Conservation (phyloP, 2,329 filamentous ascomycete genomes). For the Scedosporium apiospermum region DNA sequence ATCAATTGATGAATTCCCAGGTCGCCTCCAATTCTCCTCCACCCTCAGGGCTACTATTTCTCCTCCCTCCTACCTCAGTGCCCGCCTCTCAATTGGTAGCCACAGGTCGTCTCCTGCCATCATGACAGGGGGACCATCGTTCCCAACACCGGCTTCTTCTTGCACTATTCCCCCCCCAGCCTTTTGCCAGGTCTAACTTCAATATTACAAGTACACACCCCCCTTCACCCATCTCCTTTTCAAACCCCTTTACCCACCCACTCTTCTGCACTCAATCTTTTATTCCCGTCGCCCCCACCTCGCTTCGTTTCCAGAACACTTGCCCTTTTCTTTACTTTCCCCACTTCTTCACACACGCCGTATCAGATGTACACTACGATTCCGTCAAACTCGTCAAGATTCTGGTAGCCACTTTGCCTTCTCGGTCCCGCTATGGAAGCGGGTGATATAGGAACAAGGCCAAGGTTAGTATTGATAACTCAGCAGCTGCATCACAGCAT, state of each 20-base stretch:
- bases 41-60: too few species aligned
- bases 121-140: neutral
- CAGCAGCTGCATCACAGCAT: neutral
- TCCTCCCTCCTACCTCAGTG: too few species aligned
- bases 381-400: neutral
- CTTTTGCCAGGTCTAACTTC: neutral
- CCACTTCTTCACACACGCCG: neutral
- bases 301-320: neutral
- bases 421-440: constrained; percentile 6
- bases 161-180: neutral
- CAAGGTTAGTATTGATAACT: constrained; percentile 4
- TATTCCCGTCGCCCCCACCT: neutral
- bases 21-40: too few species aligned
- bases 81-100: neutral
- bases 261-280: neutral
- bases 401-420: constrained; percentile 6
- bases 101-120: neutral
- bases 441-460: constrained; percentile 7
- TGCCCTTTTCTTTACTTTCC: neutral
- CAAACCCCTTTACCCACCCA: neutral
- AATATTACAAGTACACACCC: neutral
- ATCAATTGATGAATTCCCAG: too few species aligned
- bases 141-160: neutral
- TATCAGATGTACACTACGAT: constrained; percentile 4
- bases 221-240: neutral